Evolutionary conservation across 352 stramenopile species (phyloP), one percentile per base, ranked within the genome.

Genomic region (Phytophthora citrophthora): DNA sequence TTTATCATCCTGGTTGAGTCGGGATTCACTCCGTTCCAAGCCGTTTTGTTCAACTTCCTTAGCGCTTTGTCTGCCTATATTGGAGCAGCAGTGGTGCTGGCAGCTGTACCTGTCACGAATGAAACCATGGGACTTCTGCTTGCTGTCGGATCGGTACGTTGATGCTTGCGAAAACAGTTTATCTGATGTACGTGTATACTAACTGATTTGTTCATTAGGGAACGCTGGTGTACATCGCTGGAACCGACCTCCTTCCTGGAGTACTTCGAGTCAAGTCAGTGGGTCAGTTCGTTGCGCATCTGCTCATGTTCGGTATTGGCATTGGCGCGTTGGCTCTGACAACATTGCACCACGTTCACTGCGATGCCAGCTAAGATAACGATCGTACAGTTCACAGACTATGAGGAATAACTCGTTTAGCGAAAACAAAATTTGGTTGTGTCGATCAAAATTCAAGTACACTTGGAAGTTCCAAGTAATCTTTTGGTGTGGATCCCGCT

Each of bases 331-430:
- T 97, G 72, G 90, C 83, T 27, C 77, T 97, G 31, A 84, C 93
- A 52, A 81, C 94, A 29, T 55, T 97, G 23, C 83, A 97, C 61
- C 88, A 97, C 64, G 68, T 91, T n/a, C 90, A 97, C 68, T 97
- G 90, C 73, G 71, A 83, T 23, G 74, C 53, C 16, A 67, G 77
- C 12, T 66, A 69, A 72, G 43, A 24, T 1, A n/a, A 57, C 29
- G 23, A 15, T 20, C 20, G 20, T 20, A 20, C 20, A 20, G 20
- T 20, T 20, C 20, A 20, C 41, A 2, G 1, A 48, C 2, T 5
- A 31, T 13, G 7, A 31, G 15, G 20, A 16, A 13, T 15, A 27
- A 49, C 23, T 8, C 13, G 36, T 16, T 18, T 18, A 41, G 16
- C 16, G 11, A 7, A n/a, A 16, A 40, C 5, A 5, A 5, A 7